Conservation (phyloP, 2,329 filamentous ascomycete genomes). For the Fusarium armeniacum region DNA sequence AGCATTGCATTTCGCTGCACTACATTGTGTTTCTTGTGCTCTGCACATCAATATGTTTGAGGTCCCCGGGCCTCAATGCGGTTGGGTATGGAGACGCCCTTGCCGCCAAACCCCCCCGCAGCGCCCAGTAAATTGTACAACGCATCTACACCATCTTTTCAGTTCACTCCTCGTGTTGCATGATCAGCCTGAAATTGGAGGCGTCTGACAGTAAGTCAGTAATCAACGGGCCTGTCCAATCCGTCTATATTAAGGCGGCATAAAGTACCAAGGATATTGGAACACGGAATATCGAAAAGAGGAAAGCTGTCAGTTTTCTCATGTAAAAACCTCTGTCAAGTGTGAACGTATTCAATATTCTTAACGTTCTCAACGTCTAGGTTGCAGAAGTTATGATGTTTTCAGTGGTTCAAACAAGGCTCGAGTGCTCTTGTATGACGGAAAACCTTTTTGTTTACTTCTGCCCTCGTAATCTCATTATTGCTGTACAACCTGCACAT, state of each 20-base stretch:
- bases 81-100: slow-evolving; percentile 66
- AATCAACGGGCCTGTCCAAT: background rate
- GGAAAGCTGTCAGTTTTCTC: background rate
- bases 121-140: slow-evolving; percentile 61
- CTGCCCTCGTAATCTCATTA: slow-evolving; percentile 53
- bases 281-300: background rate
- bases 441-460: slow-evolving; percentile 34
- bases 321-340: background rate
- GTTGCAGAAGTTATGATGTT: background rate
- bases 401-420: background rate
- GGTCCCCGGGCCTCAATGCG: slow-evolving; percentile 50
- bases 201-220: slow-evolving; percentile 13
- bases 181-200: slow-evolving; percentile 31
- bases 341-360: slow-evolving; percentile 9
- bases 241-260: slow-evolving; percentile 8
- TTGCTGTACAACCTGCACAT: slow-evolving; percentile 87
- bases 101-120: slow-evolving; percentile 56
- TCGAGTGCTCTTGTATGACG: background rate
- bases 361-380: slow-evolving; percentile 9
- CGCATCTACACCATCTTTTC: slow-evolving; percentile 57
- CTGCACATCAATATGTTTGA: slow-evolving; percentile 43
- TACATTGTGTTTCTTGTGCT: slow-evolving; percentile 27
- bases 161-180: slow-evolving; percentile 18
- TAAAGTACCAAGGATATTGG: background rate
- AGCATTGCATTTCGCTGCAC: slow-evolving; percentile 29